Conservation (phyloP, 495 filamentous ascomycete genomes). For the Xylaria nigripes region DNA sequence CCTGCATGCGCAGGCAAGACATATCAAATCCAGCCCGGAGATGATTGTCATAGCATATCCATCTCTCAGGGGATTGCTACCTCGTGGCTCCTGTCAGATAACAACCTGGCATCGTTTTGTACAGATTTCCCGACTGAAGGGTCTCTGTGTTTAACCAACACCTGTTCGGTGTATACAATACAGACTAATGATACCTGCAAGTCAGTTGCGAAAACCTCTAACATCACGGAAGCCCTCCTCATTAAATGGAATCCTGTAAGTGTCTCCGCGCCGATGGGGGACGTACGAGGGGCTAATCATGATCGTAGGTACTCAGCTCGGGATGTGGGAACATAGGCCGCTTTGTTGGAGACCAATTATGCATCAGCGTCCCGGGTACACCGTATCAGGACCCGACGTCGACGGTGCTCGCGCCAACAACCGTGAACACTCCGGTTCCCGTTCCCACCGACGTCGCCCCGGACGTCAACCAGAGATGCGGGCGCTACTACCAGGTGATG, state of each 20-base stretch:
- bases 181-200: neutral
- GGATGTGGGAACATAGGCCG: neutral
- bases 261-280: no score
- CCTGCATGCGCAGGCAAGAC: neutral
- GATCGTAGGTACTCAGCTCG: neutral
- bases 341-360: constrained; percentile 1
- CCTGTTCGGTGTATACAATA: neutral
- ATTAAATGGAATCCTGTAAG: neutral
- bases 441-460: constrained; percentile 13
- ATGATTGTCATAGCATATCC: neutral
- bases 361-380: constrained; percentile 3
- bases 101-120: neutral
- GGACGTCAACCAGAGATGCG: constrained; percentile 12
- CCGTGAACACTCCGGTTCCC: constrained; percentile 6
- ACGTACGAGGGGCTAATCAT: no score
- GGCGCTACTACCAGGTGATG: constrained; percentile 13
- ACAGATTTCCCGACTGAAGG: neutral
- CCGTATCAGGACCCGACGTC: neutral
- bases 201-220: neutral
- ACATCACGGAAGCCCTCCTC: neutral
- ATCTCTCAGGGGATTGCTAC: neutral
- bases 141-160: neutral
- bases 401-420: neutral
- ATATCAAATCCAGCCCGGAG: neutral
- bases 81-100: neutral